Evolutionary conservation across 108 stramenopile species (phyloP), one percentile per base, ranked within the genome.

Genomic region (Fistulifera solaris): DNA sequence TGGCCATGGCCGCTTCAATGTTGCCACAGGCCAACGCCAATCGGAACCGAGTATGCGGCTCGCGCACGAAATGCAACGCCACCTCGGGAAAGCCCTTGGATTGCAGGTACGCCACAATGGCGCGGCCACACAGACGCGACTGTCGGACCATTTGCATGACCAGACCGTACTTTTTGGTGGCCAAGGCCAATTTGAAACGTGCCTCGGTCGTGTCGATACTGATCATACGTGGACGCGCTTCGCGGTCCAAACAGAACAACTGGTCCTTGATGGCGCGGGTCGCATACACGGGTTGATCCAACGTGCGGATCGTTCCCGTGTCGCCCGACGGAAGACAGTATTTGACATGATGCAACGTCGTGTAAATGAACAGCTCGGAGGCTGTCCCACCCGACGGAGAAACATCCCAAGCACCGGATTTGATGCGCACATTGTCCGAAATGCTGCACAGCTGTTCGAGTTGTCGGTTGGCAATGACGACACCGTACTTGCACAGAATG

Each of bases 21-120:
- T 97, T 95, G 48, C 98, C 98, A 69, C 98, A 99, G 10, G 94
- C 98, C 44, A 99, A 76, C 39, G 98, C 96, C 43, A 99, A 76
- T 44, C 89, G 85, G 82, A 99, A 99, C 21, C 94, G 68, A 27
- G 96, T 96, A 58, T 78, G 76, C 14, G 87, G 89, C 65, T 99
- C 98, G 23, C 81, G 80, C 17, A 97, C 98, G 69, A 99, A 99
- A 76, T 98, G 96, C 49, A 99, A 84, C 8, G 98, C 98, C 18
- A 99, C 96, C 68, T 99, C 98, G 0, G 98, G 96, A 71, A 93
- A 99, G 22, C 98, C 98, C 71, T 96, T 96, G 18, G 81, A 72
- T 62, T 97, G 96, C 54, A 99, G 76, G 67, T 97, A 99, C 2
- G 91, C 87, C 47, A 98, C 94, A 59, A 99, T 96, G 35, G 98